A percentile compares a stretch with the other conserved stretches of the same genome.
Evolutionary conservation across 768 basidiomycete species (phyloP).

Genomic region (Leucocoprinus sp.): DNA sequence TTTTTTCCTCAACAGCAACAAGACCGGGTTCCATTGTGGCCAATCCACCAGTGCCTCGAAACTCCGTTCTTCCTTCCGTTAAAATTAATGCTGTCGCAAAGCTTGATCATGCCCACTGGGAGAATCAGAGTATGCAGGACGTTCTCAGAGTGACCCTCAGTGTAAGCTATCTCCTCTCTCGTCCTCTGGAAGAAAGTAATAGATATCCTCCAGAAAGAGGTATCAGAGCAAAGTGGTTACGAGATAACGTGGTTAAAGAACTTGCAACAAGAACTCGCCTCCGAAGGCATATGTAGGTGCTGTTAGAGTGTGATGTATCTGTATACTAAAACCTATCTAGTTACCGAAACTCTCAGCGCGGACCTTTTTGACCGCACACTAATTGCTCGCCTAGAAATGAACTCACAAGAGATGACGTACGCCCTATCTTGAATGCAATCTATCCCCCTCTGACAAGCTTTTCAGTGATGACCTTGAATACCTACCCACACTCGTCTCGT

Average conservation of each 20-base stretch:
- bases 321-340: conserved; percentile 14
- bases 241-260: conserved; percentile 79
- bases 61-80: conserved; percentile 21
- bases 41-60: conserved; percentile 23
- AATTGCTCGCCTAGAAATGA: conserved; percentile 76
- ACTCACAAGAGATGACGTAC: conserved; percentile 65
- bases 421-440: conserved; percentile 15
- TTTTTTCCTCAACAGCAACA: conserved; percentile 30
- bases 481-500: conserved; percentile 61
- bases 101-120: conserved; percentile 61
- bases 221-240: conserved; percentile 54
- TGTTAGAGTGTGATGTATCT: conserved; percentile 1
- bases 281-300: conserved; percentile 46
- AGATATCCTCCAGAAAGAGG: conserved; percentile 34
- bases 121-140: conserved; percentile 55
- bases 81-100: conserved; percentile 41
- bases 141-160: conserved; percentile 76
- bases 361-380: conserved; percentile 72
- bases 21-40: conserved; percentile 24
- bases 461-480: conserved; percentile 69
- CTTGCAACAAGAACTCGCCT: conserved; percentile 56
- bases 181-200: neutral
- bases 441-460: conserved; percentile 2
- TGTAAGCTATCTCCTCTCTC: conserved; percentile 36
- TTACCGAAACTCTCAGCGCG: conserved; percentile 36